Evolutionary conservation across 176 grass and related monocot species (phyloP), one percentile per base, ranked within the genome.

Genomic region (Paspalum notatum): DNA sequence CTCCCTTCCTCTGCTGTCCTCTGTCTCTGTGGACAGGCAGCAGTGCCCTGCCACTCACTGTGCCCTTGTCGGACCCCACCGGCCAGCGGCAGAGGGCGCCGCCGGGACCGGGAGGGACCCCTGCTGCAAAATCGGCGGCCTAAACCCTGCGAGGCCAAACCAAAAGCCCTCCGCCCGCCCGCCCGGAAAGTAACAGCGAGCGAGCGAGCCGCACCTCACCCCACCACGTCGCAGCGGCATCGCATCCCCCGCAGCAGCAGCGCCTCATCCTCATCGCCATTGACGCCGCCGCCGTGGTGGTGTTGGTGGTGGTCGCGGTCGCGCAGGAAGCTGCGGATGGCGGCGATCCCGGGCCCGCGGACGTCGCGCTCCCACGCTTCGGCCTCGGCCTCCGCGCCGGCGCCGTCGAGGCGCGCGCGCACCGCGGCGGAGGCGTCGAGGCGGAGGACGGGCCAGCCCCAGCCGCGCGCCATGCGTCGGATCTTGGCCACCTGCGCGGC

Each of bases 401-500:
- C 67, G 8, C 63, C 56, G 1, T 8, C 17, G 52, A 95, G 81
- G 3, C 87, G 67, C 5, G 89, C 90, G 70, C 72, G 51, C 50
- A 92, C 76, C 2, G 85, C 47, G 20, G 40, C 75, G 40, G 93
- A 92, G 2, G 93, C 93, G 83, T 96, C 90, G 6, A 96, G 78
- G 11, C 75, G 75, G 6, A 9, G 81, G 45, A 96, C 39, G 70
- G 90, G 85, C 93, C 90, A 96, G 12, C 83, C 82, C 82, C 85
- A 86, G 20, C 46, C 75, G 43, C 74, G 61, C 41, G 57, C 80
- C 87, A 96, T 87, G 82, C 83, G 74, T 10, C 68, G 63, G 75
- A 96, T 96, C 90, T 96, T 96, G 44, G 9, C 5, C 66, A 88
- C 79, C 90, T 96, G 93, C 46, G 73, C 79, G 14, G 39, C 72